phyloP scores from a whole-genome alignment of 2,329 filamentous ascomycete genomes.

The Xylaria sp. region DNA sequence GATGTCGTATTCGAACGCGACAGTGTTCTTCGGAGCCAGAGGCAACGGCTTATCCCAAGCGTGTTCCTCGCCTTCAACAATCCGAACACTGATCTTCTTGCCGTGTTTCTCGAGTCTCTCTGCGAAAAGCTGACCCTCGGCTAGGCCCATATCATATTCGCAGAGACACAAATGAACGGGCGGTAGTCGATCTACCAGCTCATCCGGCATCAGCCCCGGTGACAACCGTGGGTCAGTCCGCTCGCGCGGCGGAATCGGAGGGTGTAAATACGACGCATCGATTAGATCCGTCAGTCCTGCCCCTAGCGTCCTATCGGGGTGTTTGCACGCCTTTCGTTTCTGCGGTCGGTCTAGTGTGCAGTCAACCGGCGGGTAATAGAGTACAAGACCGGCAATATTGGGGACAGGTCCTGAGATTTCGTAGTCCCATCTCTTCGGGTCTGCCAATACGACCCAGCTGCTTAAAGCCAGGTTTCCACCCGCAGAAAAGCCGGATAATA shows the following conservation, averaged over 20 bases:
- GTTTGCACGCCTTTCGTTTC: slow-evolving; percentile 63
- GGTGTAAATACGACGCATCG: slow-evolving; percentile 70
- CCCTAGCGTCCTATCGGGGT: slow-evolving; percentile 68
- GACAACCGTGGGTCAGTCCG: slow-evolving; percentile 66
- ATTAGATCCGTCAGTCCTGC: slow-evolving; percentile 69
- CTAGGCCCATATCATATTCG: slow-evolving; percentile 49
- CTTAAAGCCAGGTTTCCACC: slow-evolving; percentile 66
- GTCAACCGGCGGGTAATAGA: slow-evolving; percentile 72
- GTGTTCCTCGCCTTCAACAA: slow-evolving; percentile 60
- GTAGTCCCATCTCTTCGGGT: slow-evolving; percentile 42
- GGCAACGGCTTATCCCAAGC: slow-evolving; percentile 62
- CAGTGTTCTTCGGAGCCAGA: slow-evolving; percentile 57
- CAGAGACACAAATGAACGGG: slow-evolving; percentile 47
- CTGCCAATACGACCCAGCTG: slow-evolving; percentile 47
- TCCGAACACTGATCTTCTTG: slow-evolving; percentile 54
- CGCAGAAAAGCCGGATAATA: slow-evolving; percentile 72
- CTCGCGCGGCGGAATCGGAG: slow-evolving; percentile 55
- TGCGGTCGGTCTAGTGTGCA: slow-evolving; percentile 66
- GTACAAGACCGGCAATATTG: slow-evolving; percentile 63
- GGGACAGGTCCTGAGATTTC: slow-evolving; percentile 52
- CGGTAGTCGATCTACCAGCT: slow-evolving; percentile 41
- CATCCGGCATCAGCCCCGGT: slow-evolving; percentile 51
- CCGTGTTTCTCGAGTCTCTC: slow-evolving; percentile 40
- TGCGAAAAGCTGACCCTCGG: slow-evolving; percentile 45
- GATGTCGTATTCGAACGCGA: slow-evolving; percentile 59